A percentile compares a stretch with the other conserved stretches of the same genome.
These are phyloP conservation scores for Lonicera japonica DNA, from an alignment of 129 eudicot species.

Conservation along the genomic window DNA sequence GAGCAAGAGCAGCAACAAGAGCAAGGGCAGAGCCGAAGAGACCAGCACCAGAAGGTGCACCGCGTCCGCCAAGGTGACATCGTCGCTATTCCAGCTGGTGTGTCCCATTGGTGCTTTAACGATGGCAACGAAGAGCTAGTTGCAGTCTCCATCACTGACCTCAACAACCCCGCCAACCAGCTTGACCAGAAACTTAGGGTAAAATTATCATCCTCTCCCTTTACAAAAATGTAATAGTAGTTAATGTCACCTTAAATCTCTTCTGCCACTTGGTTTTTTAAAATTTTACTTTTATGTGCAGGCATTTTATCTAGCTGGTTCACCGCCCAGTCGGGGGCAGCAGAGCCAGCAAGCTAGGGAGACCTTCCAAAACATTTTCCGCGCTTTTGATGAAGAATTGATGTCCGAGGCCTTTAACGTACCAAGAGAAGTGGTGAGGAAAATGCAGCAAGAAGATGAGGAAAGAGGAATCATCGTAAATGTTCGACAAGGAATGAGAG, in stretches of 20 bases:
- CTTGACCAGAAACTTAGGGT: constrained; percentile 65
- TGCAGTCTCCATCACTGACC: constrained; percentile 44
- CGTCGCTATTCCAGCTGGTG: constrained; percentile 70
- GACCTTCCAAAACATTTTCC: constrained; percentile 44
- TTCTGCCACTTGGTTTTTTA: too few species aligned
- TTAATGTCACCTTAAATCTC: too few species aligned
- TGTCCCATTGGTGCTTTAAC: constrained; percentile 66
- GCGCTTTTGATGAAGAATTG: constrained; percentile 41
- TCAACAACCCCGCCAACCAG: constrained; percentile 74
- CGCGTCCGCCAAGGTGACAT: constrained; percentile 58
- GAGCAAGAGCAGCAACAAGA: constrained; percentile 18
- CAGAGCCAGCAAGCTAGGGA: constrained; percentile 3
- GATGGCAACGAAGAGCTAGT: constrained; percentile 57
- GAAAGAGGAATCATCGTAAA: constrained; percentile 38
- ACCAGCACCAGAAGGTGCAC: constrained; percentile 67
- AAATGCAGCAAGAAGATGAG: constrained; percentile 41
- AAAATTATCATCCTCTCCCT: not conserved
- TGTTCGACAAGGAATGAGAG: constrained; percentile 32
- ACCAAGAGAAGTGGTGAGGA: constrained; percentile 27
- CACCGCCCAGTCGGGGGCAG: constrained; percentile 23
- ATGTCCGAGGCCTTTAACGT: constrained; percentile 60
- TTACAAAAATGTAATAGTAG: too few species aligned
- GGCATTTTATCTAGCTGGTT: constrained; percentile 69
- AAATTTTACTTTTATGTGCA: constrained; percentile 2
- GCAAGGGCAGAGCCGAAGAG: constrained; percentile 17